phyloP scores from a whole-genome alignment of 2,329 filamentous ascomycete genomes.

The Plenodomus tracheiphilus region DNA sequence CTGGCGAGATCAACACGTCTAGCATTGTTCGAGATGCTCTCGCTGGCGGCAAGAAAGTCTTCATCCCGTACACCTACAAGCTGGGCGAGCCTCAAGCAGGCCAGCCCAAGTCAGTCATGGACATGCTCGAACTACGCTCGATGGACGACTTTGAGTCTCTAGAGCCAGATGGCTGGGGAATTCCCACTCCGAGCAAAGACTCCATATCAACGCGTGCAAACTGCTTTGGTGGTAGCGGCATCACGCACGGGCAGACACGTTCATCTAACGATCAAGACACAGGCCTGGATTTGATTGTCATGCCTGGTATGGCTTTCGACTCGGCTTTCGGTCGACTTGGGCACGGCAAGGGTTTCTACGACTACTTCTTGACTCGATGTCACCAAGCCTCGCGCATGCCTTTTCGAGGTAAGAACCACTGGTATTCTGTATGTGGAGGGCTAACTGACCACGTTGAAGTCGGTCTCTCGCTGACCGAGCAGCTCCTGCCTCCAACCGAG shows the following conservation, averaged over 20 bases:
- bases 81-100: constrained; percentile 45
- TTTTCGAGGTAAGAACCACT: constrained; percentile 59
- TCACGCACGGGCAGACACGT: constrained; percentile 41
- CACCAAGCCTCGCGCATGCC: constrained; percentile 56
- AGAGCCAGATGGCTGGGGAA: constrained; percentile 84
- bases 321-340: constrained; percentile 74
- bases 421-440: constrained; percentile 31
- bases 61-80: constrained; percentile 85
- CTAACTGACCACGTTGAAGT: constrained; percentile 54
- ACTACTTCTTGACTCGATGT: constrained; percentile 85
- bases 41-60: constrained; percentile 77
- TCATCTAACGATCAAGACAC: constrained; percentile 14
- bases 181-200: constrained; percentile 75
- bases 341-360: constrained; percentile 96
- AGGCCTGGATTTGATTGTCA: constrained; percentile 80
- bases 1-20: constrained; percentile 81
- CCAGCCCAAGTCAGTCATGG: constrained; percentile 75
- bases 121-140: constrained; percentile 82
- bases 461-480: constrained; percentile 83
- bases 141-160: constrained; percentile 78
- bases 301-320: constrained; percentile 95
- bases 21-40: constrained; percentile 82
- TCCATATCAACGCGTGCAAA: constrained; percentile 70
- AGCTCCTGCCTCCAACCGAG: constrained; percentile 69
- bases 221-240: constrained; percentile 68